These are phyloP conservation scores for Colletotrichum abscissum DNA, from an alignment of 2,329 filamentous ascomycete species.

Conservation along the genomic window DNA sequence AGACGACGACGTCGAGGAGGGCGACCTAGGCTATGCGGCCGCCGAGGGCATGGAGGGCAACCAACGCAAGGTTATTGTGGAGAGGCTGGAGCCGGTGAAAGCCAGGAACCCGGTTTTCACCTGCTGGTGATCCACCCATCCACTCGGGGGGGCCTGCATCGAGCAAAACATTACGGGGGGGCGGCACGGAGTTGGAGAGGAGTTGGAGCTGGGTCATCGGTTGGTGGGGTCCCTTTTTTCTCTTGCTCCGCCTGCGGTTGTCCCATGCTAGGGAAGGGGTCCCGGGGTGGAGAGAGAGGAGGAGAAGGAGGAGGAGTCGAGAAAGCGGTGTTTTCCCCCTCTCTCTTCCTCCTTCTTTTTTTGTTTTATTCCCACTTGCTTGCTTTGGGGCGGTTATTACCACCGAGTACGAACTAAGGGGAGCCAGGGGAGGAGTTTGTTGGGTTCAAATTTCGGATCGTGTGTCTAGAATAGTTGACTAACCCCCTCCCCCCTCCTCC, in stretches of 20 bases:
- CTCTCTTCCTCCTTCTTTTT: background rate
- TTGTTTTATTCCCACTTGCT: background rate
- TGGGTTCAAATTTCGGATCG: conserved; percentile 12
- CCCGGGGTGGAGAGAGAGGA: background rate
- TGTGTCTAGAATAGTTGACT: conserved; percentile 16
- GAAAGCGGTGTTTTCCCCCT: background rate
- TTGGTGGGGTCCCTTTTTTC: conserved; percentile 15
- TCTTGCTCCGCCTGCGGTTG: background rate
- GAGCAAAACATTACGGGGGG: conserved; percentile 16
- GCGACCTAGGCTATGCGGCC: conserved; percentile 93
- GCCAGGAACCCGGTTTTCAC: conserved; percentile 95
- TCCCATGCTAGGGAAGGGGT: conserved; percentile 21
- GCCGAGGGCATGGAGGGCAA: conserved; percentile 94
- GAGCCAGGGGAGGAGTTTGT: conserved; percentile 11
- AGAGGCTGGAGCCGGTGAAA: conserved; percentile 95
- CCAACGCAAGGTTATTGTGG: conserved; percentile 94
- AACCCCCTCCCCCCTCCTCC: background rate
- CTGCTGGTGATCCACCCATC: conserved; percentile 79
- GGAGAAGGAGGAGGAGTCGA: background rate
- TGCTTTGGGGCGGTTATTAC: conserved; percentile 4
- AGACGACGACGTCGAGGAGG: conserved; percentile 84
- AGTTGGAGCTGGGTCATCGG: conserved; percentile 10
- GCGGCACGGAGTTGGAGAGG: conserved; percentile 11
- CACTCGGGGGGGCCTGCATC: background rate
- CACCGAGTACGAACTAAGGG: conserved; percentile 8